Percentiles rank a stretch among this genome's conserved stretches.
These are phyloP conservation scores for Pinus tabuliformis DNA, from an alignment of 75 land plant species.

Conservation along the genomic window DNA sequence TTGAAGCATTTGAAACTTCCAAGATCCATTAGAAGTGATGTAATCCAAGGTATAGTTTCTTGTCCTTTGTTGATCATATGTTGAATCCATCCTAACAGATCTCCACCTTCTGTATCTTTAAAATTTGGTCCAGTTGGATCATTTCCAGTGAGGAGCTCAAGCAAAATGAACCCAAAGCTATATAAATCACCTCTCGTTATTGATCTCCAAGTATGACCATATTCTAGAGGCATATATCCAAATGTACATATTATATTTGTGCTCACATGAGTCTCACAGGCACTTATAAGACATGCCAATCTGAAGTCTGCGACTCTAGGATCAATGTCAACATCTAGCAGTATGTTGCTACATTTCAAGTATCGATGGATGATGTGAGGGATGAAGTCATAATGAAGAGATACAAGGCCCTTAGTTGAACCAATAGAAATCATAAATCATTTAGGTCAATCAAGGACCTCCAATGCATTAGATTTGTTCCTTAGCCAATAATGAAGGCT, in stretches of 20 bases:
- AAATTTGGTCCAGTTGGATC: slow-evolving; percentile 41
- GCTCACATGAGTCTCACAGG: slow-evolving; percentile 42
- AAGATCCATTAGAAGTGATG: slow-evolving; percentile 19
- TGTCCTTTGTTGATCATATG: slow-evolving; percentile 27
- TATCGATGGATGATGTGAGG: slow-evolving; percentile 50
- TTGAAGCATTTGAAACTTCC: slow-evolving; percentile 17
- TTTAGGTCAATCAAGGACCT: too few species aligned
- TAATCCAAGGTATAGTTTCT: slow-evolving; percentile 23
- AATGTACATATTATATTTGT: slow-evolving; percentile 42
- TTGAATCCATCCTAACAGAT: slow-evolving; percentile 40
- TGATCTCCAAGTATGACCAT: slow-evolving; percentile 32
- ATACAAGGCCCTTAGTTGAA: slow-evolving; percentile 29
- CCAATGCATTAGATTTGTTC: too few species aligned
- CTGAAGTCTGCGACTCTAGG: slow-evolving; percentile 41
- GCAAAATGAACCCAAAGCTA: slow-evolving; percentile 36
- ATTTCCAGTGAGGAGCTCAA: slow-evolving; percentile 43
- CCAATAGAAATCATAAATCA: not conserved
- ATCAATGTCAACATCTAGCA: slow-evolving; percentile 38
- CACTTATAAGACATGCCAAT: slow-evolving; percentile 31
- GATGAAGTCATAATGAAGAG: slow-evolving; percentile 40
- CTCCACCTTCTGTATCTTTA: slow-evolving; percentile 31
- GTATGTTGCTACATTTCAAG: slow-evolving; percentile 36
- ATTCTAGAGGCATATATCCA: slow-evolving; percentile 45
- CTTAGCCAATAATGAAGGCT: too few species aligned
- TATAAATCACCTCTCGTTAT: slow-evolving; percentile 44